Conservation (phyloP, 2,329 filamentous ascomycete genomes). For the Madurella fahalii region DNA sequence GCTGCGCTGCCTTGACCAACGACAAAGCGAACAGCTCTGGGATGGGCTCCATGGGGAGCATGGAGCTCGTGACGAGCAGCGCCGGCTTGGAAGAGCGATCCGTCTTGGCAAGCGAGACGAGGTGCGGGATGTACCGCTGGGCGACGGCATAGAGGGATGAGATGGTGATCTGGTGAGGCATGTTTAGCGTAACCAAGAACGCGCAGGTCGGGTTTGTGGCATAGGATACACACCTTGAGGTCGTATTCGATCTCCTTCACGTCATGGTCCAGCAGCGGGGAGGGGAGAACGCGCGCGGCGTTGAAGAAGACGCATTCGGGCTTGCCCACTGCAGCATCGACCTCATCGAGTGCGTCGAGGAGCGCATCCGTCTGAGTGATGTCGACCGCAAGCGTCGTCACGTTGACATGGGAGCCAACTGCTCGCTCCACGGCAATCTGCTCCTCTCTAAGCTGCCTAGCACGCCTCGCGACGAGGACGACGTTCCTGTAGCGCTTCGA, state of each 20-base stretch:
- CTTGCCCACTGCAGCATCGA: slow-evolving; percentile 39
- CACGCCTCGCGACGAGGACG: slow-evolving; percentile 44
- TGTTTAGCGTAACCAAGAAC: neutral
- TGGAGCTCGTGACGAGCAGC: slow-evolving; percentile 46
- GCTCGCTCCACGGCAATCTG: slow-evolving; percentile 37
- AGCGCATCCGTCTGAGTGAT: slow-evolving; percentile 38
- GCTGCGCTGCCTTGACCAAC: slow-evolving; percentile 48
- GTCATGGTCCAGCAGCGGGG: slow-evolving; percentile 38
- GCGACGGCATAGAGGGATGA: slow-evolving; percentile 44
- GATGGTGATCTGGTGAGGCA: slow-evolving; percentile 37
- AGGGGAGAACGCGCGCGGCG: slow-evolving; percentile 44
- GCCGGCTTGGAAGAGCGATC: slow-evolving; percentile 36
- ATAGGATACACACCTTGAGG: slow-evolving; percentile 38
- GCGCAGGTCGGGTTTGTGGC: too few species aligned
- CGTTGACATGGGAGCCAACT: slow-evolving; percentile 27
- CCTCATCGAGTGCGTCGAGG: slow-evolving; percentile 35
- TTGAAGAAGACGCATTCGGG: slow-evolving; percentile 51
- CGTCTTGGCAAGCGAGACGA: slow-evolving; percentile 32
- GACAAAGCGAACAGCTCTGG: slow-evolving; percentile 46
- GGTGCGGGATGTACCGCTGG: slow-evolving; percentile 43
- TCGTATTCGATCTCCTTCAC: slow-evolving; percentile 47
- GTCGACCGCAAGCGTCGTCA: slow-evolving; percentile 43
- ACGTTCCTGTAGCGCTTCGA: slow-evolving; percentile 43
- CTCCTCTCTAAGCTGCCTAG: slow-evolving; percentile 36
- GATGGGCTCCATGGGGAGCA: slow-evolving; percentile 44